Base-by-base conservation (phyloP, 345 rosid genomes). In the Eucalyptus sp. region DNA sequence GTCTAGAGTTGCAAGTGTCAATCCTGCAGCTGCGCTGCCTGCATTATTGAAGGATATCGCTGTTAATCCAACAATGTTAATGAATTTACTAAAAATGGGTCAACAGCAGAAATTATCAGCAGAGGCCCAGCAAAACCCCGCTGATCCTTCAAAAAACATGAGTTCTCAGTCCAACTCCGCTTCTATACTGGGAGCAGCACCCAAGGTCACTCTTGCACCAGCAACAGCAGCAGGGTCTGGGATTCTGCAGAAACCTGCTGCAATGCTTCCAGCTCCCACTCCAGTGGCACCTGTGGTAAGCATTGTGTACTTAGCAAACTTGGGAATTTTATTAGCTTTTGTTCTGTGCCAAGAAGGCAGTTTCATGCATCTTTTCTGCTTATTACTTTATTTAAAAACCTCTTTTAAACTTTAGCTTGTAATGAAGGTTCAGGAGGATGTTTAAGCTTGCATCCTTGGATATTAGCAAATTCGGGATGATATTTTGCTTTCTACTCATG, bases 11-110 rank as follows among this genome's bases (percentile, higher is more conserved):
- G 56, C 91, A 80, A 90, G 90, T 86, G 84, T 92, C 43, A 88
- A 89, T 92, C 86, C 92, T 20, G 71, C 91, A 14, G 66, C 90
- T 52, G 92, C 96, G 4, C 88, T 95, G 50, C 95, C 96, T 88
- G 92, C 93, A 85, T 88, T 96, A 51, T 91, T 95, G 93, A 95
- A 96, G 89, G 94, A 94, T 89, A 94, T 97, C 64, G 95, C 92
- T n/a, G 96, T 92, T 71, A 95, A 96, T 93, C 99, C 99, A 29
- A 92, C 96, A 84, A 92, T 94, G 95, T 87, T 98, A 90, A 49
- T 95, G 80, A 95, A 93, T 90, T 50, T 96, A 86, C 94, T 98
- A 81, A 95, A 96, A 94, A 92, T 94, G 94, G 95, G 96, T 56
- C 96, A 95, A 87, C 96, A 92, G 88, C 97, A 96, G 91, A 93